Percentiles rank a stretch among this genome's conserved stretches.
These are phyloP conservation scores for Neonectria faginata DNA, from an alignment of 2,329 filamentous ascomycete genomes.

Conservation along the genomic window DNA sequence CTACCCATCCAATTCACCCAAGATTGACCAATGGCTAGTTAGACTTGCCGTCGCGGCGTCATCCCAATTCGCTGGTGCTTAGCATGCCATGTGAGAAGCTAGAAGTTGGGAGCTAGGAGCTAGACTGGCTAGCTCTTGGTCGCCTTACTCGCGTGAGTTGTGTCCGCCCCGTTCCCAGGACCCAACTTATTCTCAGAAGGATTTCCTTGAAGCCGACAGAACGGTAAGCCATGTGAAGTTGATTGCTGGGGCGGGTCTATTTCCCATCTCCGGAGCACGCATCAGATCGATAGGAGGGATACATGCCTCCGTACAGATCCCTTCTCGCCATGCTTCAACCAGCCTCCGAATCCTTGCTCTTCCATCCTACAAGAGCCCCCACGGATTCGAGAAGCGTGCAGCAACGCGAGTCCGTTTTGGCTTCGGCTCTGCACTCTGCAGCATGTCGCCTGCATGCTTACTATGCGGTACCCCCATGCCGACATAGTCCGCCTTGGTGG, in stretches of 20 bases:
- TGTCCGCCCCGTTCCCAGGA: neutral
- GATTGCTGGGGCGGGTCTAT: neutral
- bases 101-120: constrained; percentile 10
- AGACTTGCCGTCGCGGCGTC: neutral
- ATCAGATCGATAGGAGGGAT: neutral
- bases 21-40: constrained; percentile 1
- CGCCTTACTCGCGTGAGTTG: constrained; percentile 22
- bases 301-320: neutral
- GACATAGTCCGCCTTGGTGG: neutral
- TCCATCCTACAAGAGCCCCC: constrained; percentile 4
- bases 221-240: neutral
- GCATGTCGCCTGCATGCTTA: constrained; percentile 19
- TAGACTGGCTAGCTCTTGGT: constrained; percentile 4
- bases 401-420: neutral
- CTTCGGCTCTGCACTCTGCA: constrained; percentile 4
- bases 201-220: neutral
- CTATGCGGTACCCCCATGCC: constrained; percentile 2
- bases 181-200: neutral
- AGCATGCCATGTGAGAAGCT: constrained; percentile 11
- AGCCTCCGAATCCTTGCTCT: neutral
- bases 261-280: neutral
- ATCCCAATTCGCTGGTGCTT: constrained; percentile 7
- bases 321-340: neutral
- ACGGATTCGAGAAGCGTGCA: constrained; percentile 5
- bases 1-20: neutral